These are phyloP conservation scores for Peniophora sp. DNA, from an alignment of 1,284 basidiomycete genomes.

Conservation along the genomic window DNA sequence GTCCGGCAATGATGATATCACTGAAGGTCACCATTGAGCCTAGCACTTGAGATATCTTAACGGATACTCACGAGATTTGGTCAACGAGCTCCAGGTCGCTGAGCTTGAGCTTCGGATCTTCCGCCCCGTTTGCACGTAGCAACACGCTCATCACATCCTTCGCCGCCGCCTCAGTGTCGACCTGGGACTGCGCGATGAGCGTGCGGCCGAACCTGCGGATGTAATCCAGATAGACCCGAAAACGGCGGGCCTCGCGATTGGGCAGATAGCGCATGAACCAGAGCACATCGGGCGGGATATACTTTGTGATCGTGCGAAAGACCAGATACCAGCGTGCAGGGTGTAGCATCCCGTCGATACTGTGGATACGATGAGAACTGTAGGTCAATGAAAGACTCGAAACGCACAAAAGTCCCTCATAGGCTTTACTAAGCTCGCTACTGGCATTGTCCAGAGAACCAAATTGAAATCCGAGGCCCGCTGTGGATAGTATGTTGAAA, in stretches of 20 bases:
- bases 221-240: conserved; percentile 14
- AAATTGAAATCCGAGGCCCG: conserved; percentile 17
- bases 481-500: conserved; percentile 5
- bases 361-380: neutral
- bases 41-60: conserved; percentile 1
- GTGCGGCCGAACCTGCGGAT: conserved; percentile 15
- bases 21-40: conserved; percentile 7
- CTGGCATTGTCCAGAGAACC: conserved; percentile 13
- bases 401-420: conserved; percentile 14
- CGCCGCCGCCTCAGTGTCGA: conserved; percentile 5
- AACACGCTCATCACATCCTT: conserved; percentile 24
- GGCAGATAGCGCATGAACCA: conserved; percentile 18
- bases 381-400: neutral
- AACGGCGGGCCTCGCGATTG: conserved; percentile 15
- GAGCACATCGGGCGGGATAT: conserved; percentile 15
- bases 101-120: conserved; percentile 14
- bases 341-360: conserved; percentile 14
- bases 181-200: conserved; percentile 11
- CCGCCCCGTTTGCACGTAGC: conserved; percentile 16
- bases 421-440: conserved; percentile 10
- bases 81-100: conserved; percentile 20
- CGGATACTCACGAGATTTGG: conserved; percentile 16
- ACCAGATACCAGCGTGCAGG: conserved; percentile 12
- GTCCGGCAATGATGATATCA: conserved; percentile 23
- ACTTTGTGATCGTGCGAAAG: conserved; percentile 17